Evolutionary conservation across 176 grass and related monocot genomes (phyloP).

Genomic region (Oryza coarctata): DNA sequence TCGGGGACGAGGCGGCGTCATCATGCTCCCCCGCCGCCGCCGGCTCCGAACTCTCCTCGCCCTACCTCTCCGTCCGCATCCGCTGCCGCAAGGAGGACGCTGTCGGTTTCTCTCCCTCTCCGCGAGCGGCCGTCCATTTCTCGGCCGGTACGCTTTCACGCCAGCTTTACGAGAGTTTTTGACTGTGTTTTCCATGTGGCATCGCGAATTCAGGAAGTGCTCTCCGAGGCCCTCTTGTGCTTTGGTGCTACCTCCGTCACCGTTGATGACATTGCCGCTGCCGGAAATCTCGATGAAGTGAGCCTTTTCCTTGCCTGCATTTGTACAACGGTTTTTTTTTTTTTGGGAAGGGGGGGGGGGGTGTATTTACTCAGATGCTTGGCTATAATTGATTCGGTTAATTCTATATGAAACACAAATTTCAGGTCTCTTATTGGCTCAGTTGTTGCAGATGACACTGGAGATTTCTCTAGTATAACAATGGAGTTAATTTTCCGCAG

Average conservation of each 20-base stretch:
- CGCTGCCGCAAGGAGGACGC: slow-evolving; percentile 64
- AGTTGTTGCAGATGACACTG: neutral
- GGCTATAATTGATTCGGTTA: neutral
- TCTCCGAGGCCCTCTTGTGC: slow-evolving; percentile 76
- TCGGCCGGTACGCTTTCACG: neutral
- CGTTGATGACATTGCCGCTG: slow-evolving; percentile 68
- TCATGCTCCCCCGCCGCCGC: neutral
- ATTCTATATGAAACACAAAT: neutral
- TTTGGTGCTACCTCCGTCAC: slow-evolving; percentile 78
- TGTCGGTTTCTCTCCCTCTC: slow-evolving; percentile 38
- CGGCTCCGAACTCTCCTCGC: slow-evolving; percentile 27
- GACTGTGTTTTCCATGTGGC: neutral
- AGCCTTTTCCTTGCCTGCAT: neutral
- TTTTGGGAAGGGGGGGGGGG: too few relatives aligned
- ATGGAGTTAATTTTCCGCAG: slow-evolving; percentile 21
- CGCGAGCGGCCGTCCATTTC: neutral
- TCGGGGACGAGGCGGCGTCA: neutral
- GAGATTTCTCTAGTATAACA: neutral
- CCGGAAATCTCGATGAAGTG: slow-evolving; percentile 69
- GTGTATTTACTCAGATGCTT: neutral
- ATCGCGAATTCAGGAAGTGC: slow-evolving; percentile 50
- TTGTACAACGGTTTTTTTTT: neutral
- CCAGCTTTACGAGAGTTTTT: slow-evolving; percentile 22
- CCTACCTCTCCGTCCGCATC: slow-evolving; percentile 68
- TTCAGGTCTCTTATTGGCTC: neutral